A percentile compares a stretch with the other conserved stretches of the same genome.
Conservation (phyloP, 2,329 filamentous ascomycete species). For the Fusarium staphyleae region DNA sequence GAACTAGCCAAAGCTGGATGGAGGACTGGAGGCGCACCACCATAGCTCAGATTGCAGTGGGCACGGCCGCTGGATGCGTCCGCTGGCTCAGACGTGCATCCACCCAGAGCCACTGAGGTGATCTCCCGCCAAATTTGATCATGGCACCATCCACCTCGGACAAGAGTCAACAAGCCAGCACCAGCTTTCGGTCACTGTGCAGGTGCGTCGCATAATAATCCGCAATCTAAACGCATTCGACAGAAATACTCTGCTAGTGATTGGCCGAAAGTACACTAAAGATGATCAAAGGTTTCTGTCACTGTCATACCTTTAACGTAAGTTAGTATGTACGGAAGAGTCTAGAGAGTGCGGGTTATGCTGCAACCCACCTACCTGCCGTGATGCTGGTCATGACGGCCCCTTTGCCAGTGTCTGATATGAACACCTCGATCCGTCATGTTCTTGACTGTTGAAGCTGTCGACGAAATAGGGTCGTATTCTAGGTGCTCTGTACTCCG, state of each 20-base stretch:
- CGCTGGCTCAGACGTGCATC: slow-evolving; percentile 21
- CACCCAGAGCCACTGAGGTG: slow-evolving; percentile 34
- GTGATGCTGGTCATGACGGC: background rate
- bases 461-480: background rate
- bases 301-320: too few relatives aligned
- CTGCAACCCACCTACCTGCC: too few relatives aligned
- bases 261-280: too few relatives aligned
- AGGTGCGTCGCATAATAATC: too few relatives aligned
- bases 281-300: too few relatives aligned
- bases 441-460: background rate
- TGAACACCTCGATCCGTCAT: background rate
- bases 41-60: slow-evolving; percentile 28
- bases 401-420: background rate
- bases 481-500: too few relatives aligned
- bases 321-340: too few relatives aligned
- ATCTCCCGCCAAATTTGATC: slow-evolving; percentile 35
- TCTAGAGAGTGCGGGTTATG: too few relatives aligned
- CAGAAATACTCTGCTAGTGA: too few relatives aligned
- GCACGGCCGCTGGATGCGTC: slow-evolving; percentile 23
- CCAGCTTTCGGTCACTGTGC: background rate
- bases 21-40: slow-evolving; percentile 35
- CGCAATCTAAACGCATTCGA: too few relatives aligned
- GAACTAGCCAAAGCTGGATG: slow-evolving; percentile 34
- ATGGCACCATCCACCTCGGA: slow-evolving; percentile 10
- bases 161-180: background rate